These are phyloP conservation scores for Aspergillus incahuasiensis DNA, from an alignment of 495 filamentous ascomycete genomes.

Conservation along the genomic window DNA sequence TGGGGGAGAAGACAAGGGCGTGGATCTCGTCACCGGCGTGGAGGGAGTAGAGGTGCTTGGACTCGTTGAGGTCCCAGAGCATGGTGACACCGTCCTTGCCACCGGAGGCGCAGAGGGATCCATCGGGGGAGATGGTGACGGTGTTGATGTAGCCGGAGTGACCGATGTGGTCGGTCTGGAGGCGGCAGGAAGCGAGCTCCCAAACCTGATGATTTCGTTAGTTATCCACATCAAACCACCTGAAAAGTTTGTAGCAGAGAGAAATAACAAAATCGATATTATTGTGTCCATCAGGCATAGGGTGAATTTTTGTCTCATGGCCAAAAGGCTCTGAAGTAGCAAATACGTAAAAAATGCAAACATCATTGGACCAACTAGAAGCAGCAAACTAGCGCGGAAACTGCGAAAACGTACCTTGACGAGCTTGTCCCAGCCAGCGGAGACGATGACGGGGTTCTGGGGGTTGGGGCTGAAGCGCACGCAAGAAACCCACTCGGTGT, in stretches of 20 bases:
- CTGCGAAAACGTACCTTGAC: slow-evolving; percentile 78
- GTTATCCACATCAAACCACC: slow-evolving; percentile 8
- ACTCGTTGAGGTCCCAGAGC: slow-evolving; percentile 99
- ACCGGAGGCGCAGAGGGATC: slow-evolving; percentile 97
- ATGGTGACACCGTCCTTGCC: slow-evolving; percentile 99
- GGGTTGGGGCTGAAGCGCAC: slow-evolving; percentile 99
- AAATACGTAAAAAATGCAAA: slow-evolving; percentile 95
- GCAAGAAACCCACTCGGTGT: slow-evolving; percentile 99
- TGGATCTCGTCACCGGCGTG: slow-evolving; percentile 99
- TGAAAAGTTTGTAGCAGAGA: slow-evolving; percentile 3
- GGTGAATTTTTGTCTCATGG: slow-evolving; percentile 97
- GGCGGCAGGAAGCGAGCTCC: slow-evolving; percentile 98
- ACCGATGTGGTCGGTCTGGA: slow-evolving; percentile 99
- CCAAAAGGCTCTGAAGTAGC: slow-evolving; percentile 99
- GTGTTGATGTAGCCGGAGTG: slow-evolving; percentile 99
- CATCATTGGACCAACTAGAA: slow-evolving; percentile 68
- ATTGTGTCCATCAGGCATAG: slow-evolving; percentile 68
- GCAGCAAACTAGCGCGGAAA: slow-evolving; percentile 14
- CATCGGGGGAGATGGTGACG: slow-evolving; percentile 99
- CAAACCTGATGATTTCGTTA: slow-evolving; percentile 67
- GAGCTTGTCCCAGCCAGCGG: slow-evolving; percentile 98
- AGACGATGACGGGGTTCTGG: slow-evolving; percentile 99
- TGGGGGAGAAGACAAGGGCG: slow-evolving; percentile 99
- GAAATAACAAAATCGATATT: slow-evolving; percentile 22
- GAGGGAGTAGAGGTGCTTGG: slow-evolving; percentile 99